Conservation (phyloP, 441 rosid species). For the Bocquillonia castaneifolia region DNA sequence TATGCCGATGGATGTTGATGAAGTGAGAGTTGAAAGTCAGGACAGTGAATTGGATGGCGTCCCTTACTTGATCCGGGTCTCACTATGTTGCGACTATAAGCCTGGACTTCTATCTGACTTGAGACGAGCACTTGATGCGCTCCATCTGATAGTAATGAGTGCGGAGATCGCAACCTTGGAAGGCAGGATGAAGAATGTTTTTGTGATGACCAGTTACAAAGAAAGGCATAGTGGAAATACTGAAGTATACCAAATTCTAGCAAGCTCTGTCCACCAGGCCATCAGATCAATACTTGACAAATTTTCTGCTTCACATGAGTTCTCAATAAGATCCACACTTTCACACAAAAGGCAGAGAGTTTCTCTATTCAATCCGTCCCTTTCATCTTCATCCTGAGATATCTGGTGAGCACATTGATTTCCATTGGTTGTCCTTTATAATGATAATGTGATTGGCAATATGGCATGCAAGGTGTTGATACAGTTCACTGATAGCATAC, state of each 20-base stretch:
- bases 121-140: constrained; percentile 35
- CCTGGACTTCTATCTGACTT: constrained; percentile 43
- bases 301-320: constrained; percentile 36
- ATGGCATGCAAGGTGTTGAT: constrained; percentile 15
- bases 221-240: constrained; percentile 23
- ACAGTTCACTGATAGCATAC: constrained; percentile 14
- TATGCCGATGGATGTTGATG: constrained; percentile 43
- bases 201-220: constrained; percentile 30
- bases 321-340: constrained; percentile 27
- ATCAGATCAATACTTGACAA: constrained; percentile 35
- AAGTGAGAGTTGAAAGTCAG: constrained; percentile 37
- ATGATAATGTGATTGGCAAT: not conserved
- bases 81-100: constrained; percentile 42
- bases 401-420: constrained; percentile 14
- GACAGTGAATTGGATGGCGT: constrained; percentile 19
- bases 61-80: constrained; percentile 29
- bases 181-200: constrained; percentile 40
- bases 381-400: constrained; percentile 15
- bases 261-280: constrained; percentile 34
- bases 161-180: constrained; percentile 48
- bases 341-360: constrained; percentile 39
- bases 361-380: constrained; percentile 26
- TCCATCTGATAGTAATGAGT: constrained; percentile 28
- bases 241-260: constrained; percentile 21
- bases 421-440: not conserved